Conservation (phyloP, 2,329 filamentous ascomycete genomes). For the Fusarium sambucinum region DNA sequence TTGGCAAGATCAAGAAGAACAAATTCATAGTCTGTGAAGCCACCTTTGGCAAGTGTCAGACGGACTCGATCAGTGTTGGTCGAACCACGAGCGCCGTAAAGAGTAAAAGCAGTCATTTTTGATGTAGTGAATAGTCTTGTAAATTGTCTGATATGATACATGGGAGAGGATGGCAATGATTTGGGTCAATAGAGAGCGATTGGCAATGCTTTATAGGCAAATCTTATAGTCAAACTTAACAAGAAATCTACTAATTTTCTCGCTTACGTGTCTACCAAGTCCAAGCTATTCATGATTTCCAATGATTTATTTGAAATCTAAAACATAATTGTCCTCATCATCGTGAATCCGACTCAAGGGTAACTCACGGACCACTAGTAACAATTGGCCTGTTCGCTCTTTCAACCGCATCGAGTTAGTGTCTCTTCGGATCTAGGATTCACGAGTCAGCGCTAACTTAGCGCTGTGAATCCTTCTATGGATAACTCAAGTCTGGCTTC, state of each 20-base stretch:
- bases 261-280: not conserved
- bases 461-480: not conserved
- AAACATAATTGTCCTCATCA: not conserved
- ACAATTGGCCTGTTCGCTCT: slow-evolving; percentile 16
- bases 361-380: accelerated
- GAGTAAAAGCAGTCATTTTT: not conserved
- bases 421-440: accelerated
- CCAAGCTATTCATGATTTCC: accelerated
- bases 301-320: not conserved
- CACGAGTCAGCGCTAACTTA: not conserved
- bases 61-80: slow-evolving; percentile 1
- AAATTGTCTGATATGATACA: accelerated
- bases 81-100: not conserved
- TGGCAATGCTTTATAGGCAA: not conserved
- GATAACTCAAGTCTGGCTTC: not conserved
- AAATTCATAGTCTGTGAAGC: not conserved
- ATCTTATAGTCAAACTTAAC: accelerated
- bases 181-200: accelerated
- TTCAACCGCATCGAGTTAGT: not conserved
- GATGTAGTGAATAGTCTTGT: not conserved
- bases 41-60: not conserved
- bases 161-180: not conserved
- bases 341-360: not conserved
- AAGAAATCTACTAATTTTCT: accelerated
- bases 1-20: not conserved